These are phyloP conservation scores for Cyclotella sp. DNA, from an alignment of 108 stramenopile species.

Conservation along the genomic window DNA sequence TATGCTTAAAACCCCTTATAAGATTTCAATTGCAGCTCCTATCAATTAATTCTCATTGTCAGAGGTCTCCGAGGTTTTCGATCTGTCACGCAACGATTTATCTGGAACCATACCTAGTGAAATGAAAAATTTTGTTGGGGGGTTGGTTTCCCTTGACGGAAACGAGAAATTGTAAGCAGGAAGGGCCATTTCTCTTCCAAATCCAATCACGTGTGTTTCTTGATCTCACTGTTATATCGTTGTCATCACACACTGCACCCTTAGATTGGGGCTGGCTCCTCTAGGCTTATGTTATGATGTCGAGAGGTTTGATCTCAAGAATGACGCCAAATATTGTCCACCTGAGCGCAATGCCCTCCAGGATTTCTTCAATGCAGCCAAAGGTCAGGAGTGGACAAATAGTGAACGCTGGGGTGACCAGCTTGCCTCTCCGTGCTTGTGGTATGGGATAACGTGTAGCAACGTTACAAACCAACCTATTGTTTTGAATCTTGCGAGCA, in stretches of 20 bases:
- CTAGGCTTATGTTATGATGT: conserved; percentile 10
- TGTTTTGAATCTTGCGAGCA: conserved; percentile 19
- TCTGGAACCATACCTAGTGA: neutral
- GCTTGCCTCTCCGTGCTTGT: conserved; percentile 4
- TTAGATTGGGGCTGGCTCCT: neutral
- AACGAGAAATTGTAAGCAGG: neutral
- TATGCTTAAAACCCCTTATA: neutral
- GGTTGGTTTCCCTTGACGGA: neutral
- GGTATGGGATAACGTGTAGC: conserved; percentile 25
- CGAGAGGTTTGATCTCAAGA: conserved; percentile 18
- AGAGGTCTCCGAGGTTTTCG: neutral
- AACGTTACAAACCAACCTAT: neutral
- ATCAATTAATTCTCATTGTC: neutral
- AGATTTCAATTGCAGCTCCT: neutral
- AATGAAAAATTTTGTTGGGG: neutral
- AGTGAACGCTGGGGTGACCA: conserved; percentile 18
- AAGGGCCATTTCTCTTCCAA: neutral
- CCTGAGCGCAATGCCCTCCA: conserved; percentile 27
- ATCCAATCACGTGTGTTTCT: neutral
- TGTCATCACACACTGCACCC: neutral
- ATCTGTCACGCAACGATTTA: neutral
- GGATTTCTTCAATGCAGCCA: conserved; percentile 24
- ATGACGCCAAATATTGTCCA: conserved; percentile 18
- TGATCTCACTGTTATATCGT: neutral
- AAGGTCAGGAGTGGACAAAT: conserved; percentile 28